These are phyloP conservation scores for Cladosporium phlei DNA, from an alignment of 2,329 filamentous ascomycete species.

Conservation along the genomic window DNA sequence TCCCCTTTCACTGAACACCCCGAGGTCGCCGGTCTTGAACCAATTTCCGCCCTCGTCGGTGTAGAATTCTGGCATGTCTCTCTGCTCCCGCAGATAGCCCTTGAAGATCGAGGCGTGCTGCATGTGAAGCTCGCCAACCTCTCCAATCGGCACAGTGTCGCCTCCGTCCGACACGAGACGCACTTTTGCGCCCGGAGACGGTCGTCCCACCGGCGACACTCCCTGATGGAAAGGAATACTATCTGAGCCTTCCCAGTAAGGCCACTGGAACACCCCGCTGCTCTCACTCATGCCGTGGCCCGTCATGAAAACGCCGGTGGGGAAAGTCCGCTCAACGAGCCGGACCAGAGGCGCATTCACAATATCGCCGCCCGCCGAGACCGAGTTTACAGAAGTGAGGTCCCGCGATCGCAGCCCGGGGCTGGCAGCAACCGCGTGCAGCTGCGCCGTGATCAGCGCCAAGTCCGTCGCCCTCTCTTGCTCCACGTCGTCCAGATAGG, in stretches of 20 bases:
- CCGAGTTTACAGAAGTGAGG: not conserved
- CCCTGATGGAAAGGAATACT: not conserved
- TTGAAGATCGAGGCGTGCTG: constrained; percentile 14
- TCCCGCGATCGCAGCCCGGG: constrained; percentile 11
- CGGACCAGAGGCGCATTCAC: constrained; percentile 5
- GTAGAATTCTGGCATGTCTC: constrained; percentile 18
- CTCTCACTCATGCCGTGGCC: constrained; percentile 21
- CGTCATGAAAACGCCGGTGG: constrained; percentile 10
- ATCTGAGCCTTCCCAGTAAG: not conserved
- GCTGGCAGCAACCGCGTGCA: constrained; percentile 15
- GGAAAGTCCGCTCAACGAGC: constrained; percentile 14
- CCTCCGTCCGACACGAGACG: not conserved
- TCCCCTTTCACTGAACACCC: constrained; percentile 17
- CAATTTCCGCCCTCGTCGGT: constrained; percentile 18
- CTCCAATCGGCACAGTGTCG: constrained; percentile 5
- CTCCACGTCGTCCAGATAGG: constrained; percentile 14
- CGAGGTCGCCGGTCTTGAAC: constrained; percentile 27
- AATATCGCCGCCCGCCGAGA: not conserved
- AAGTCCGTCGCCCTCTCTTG: constrained; percentile 15
- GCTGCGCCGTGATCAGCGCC: constrained; percentile 16
- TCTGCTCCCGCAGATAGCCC: constrained; percentile 18
- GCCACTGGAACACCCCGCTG: constrained; percentile 19
- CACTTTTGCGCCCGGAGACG: not conserved
- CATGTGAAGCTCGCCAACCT: constrained; percentile 20
- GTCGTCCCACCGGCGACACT: not conserved